Evolutionary conservation across 2,329 filamentous ascomycete genomes (phyloP), one percentile per base, ranked within the genome.

Genomic region (Colletotrichum musicola): DNA sequence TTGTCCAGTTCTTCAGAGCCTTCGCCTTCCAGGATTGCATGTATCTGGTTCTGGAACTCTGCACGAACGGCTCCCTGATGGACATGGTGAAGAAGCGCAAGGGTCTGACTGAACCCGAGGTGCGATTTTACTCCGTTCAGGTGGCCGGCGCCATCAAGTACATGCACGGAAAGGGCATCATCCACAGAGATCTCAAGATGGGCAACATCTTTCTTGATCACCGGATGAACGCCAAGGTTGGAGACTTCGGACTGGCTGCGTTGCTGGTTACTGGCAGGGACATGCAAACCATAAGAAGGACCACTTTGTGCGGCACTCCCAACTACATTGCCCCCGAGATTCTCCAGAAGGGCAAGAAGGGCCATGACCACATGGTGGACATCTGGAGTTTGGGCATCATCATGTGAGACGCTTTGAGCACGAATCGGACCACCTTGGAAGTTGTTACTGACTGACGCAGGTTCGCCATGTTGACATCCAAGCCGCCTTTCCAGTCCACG

Each of bases 301-400:
- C 94, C 27, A 99, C 96, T 6, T 89, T 99, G 68, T 99, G 96
- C 74, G 96, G 96, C 67, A 99, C 96, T 4, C 96, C 96, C 1
- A 99, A 99, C 80, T 99, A 99, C 78, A 97, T 99, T 74, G 96
- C 96, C 0, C 96, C 96, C 0, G 96, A 99, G 77, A 97, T 99
- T 70, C 82, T 99, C 59, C 93, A 97, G 76, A 97, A 96, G 84
- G 93, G 92, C 40, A 96, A 93, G 77, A 94, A 95, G 75, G 96
- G 96, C 0, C 96, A 99, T 78, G 96, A 97, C 73, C 95, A 98
- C 77, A 97, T 97, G 84, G 96, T 99, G 4, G 96, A 99, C 78
- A 93, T 99, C 64, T 99, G 97, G 97, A 97, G 95, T 51, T 86
- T 99, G 77, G 96, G 97, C 20, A 96, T 99, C 73, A 99, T 99